Base-by-base conservation (phyloP, 352 stramenopile species). In the Globisporangium paroecandrum region DNA sequence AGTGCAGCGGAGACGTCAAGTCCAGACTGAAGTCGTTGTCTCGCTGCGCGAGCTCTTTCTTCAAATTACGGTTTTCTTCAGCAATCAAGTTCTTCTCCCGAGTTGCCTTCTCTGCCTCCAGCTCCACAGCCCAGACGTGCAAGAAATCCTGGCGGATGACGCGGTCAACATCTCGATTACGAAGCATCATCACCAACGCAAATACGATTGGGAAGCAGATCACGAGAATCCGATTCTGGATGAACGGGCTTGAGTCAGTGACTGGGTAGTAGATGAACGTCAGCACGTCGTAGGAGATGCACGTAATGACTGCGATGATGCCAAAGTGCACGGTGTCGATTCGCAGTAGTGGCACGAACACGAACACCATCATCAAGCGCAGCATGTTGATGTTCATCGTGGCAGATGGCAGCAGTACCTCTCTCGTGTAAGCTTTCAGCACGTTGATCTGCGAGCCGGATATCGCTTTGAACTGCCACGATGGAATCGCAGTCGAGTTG, bases 331-430 rank as follows among this genome's bases (percentile, higher is more conserved):
- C 58, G 18, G 87, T 90, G 69, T 92, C 84, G 62, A 94, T 87
- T 15, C 83, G 81, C 29, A 94, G 71, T 47, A 94, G 72, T 20
- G 87, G 83, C 25, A 86, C 81, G 54, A 91, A 87, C 10, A 91
- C 82, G 27, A 91, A 89, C 1, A 93, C 74, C 72, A 94, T 87
- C 51, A 94, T 84, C 25, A 90, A 61, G 6, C 84, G 83, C 18
- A 94, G 69, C 58, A 94, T 62, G 64, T 92, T 94, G 62, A 90
- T 88, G 76, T 93, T 94, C 74, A 93, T 88, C 58, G 83, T 89
- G 29, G 81, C 83, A 1, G 83, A 74, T 4, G 85, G 82, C 1
- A 92, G 70, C 43, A 92, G 68, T 41, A 92, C 79, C 41, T 88
- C 74, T 51, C 75, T 79, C 9, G 84, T 94, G 73, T 89, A 92